A percentile compares a stretch with the other conserved stretches of the same genome.
These are phyloP conservation scores for Penicillium verhagenii DNA, from an alignment of 495 filamentous ascomycete species.

Conservation along the genomic window DNA sequence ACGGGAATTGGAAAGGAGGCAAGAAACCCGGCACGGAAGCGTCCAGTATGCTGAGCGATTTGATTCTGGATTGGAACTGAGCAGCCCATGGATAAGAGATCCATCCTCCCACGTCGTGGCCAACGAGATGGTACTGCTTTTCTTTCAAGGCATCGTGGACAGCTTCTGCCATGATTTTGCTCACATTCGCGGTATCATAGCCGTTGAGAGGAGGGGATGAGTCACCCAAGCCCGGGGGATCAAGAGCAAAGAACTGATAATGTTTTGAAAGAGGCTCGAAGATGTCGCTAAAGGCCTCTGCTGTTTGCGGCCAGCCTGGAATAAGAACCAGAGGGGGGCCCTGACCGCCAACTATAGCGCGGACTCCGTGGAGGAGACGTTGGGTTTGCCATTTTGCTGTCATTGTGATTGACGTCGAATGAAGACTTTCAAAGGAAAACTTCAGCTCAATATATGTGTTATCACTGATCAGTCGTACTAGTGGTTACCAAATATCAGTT, in stretches of 20 bases:
- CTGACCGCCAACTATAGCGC: conserved; percentile 27
- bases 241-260: conserved; percentile 26
- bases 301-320: conserved; percentile 30
- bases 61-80: conserved; percentile 22
- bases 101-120: conserved; percentile 29
- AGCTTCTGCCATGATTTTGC: conserved; percentile 24
- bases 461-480: too few relatives aligned
- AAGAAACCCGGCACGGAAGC: conserved; percentile 25
- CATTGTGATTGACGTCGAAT: conserved; percentile 18
- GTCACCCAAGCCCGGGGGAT: conserved; percentile 24
- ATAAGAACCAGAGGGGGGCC: conserved; percentile 22
- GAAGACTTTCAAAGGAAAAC: too few relatives aligned
- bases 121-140: conserved; percentile 24
- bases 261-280: conserved; percentile 24
- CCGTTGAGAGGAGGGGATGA: conserved; percentile 13
- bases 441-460: too few relatives aligned
- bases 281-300: conserved; percentile 23
- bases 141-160: conserved; percentile 17
- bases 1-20: conserved; percentile 15
- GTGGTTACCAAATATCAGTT: too few relatives aligned
- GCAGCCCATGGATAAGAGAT: conserved; percentile 29
- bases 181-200: conserved; percentile 24
- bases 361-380: conserved; percentile 26
- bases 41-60: conserved; percentile 28
- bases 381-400: conserved; percentile 21